Percentiles rank a stretch among this genome's conserved stretches.
phyloP scores from a whole-genome alignment of 129 eudicot genomes.

The Centrapalus pauciflorus region DNA sequence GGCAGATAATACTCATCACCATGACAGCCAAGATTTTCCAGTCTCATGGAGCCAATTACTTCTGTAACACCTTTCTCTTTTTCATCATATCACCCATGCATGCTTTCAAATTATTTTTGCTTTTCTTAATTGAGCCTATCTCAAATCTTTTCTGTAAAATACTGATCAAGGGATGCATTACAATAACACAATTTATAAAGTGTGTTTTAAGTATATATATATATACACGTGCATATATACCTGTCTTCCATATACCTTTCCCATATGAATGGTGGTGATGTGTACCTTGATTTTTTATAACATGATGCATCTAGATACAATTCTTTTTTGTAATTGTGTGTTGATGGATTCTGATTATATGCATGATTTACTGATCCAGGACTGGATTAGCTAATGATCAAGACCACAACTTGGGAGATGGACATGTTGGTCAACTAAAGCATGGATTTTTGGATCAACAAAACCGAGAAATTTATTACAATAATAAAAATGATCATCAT shows the following conservation, averaged over 20 bases:
- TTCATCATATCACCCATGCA: slow-evolving; percentile 13
- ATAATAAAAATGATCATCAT: slow-evolving; percentile 16
- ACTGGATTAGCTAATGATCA: slow-evolving; percentile 45
- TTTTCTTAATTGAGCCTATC: no score
- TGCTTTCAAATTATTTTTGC: not conserved
- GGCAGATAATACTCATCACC: slow-evolving; percentile 27
- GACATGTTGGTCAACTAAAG: slow-evolving; percentile 32
- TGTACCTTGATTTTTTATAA: not conserved
- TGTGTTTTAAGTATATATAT: no score
- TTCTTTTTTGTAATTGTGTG: not conserved
- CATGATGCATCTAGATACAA: not conserved
- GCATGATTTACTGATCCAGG: no score
- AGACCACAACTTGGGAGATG: slow-evolving; percentile 49
- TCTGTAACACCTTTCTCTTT: slow-evolving; percentile 35
- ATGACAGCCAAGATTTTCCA: slow-evolving; percentile 48
- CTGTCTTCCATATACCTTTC: no score
- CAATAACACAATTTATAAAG: no score
- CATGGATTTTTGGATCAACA: slow-evolving; percentile 35
- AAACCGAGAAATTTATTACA: slow-evolving; percentile 23
- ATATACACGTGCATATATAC: not conserved
- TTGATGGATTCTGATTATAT: not conserved
- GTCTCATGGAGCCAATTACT: slow-evolving; percentile 79
- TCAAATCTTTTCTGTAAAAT: no score
- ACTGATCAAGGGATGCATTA: no score
- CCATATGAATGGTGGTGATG: not conserved